Base-by-base conservation (phyloP, 2,329 filamentous ascomycete genomes). In the Fusarium haematococcum region DNA sequence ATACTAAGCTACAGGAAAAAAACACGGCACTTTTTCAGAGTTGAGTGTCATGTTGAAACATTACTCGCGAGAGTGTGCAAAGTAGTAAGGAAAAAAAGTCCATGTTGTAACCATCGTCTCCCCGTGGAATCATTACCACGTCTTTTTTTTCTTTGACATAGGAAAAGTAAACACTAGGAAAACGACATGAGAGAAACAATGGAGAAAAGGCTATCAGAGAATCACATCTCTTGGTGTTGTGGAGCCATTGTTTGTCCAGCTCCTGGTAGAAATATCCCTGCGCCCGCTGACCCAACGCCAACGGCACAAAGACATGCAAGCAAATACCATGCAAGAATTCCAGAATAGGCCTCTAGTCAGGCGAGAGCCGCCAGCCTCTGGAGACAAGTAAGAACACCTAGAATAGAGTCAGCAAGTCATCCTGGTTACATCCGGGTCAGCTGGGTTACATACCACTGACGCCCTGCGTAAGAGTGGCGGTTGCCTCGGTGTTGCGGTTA, bases 401-500 rank as follows among this genome's bases (percentile, higher is more conserved):
- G 18, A 18, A 16, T 33, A 18, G 6, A n/a, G 63, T 74, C 59
- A 52, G 41, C 25, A 59, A 32, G 25, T 65, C 37, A 67, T 64
- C 56, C 16, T 6, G 5, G 45, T 27, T 50, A 50, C 16, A 27
- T 18, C 41, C 0, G 3, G 16, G 20, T 39, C 6, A 9, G 30
- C 16, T 8, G 3, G 5, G 30, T 23, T 1, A 87, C 91, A 84
- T 87, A 94, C 95, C 95, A 82, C 94, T 97, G 50, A 97, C 95
- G 75, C 96, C 96, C 82, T 98, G 96, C 1, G 95, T 96, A 79
- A 98, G 83, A 1, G 96, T 98, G 2, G 93, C 91, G 57, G 90
- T 91, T 9, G 96, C 96, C 81, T 97, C 93, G 0, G 96, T 98
- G 83, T 95, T 98, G 72, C 95, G 90, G 79, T 89, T 94, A 60